Conservation (phyloP, 2,329 filamentous ascomycete species). For the Apiospora sp. region DNA sequence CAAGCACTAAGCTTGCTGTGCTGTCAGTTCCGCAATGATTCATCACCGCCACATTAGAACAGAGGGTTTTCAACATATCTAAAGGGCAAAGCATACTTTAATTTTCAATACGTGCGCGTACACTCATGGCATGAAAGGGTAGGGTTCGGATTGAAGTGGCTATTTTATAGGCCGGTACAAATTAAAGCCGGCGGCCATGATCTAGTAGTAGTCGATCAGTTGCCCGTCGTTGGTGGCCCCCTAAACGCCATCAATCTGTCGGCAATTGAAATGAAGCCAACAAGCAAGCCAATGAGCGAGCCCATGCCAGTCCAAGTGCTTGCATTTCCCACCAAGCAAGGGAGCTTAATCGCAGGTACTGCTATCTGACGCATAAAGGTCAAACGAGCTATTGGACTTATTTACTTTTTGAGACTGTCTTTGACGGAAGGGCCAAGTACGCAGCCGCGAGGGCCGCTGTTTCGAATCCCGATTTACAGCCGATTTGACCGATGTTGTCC, state of each 20-base stretch:
- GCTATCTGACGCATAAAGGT: neutral
- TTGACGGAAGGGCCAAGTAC: neutral
- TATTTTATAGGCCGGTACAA: too few species aligned
- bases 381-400: neutral
- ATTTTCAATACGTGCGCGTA: too few species aligned
- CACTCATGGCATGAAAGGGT: too few species aligned
- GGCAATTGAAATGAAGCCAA: neutral
- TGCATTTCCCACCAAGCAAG: neutral
- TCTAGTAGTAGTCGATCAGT: too few species aligned
- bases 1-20: neutral
- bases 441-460: neutral
- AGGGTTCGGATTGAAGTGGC: too few species aligned
- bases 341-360: neutral
- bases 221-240: too few species aligned
- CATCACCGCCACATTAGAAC: slow-evolving; percentile 4
- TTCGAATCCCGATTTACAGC: neutral
- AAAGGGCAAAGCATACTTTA: too few species aligned
- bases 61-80: neutral
- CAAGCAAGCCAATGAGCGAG: neutral
- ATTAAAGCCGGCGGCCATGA: too few species aligned
- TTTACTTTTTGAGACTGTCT: neutral
- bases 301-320: neutral
- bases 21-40: neutral
- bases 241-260: neutral
- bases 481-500: neutral